Conservation (phyloP, 1,139 yeast genomes). For the Candida tunisiensis region DNA sequence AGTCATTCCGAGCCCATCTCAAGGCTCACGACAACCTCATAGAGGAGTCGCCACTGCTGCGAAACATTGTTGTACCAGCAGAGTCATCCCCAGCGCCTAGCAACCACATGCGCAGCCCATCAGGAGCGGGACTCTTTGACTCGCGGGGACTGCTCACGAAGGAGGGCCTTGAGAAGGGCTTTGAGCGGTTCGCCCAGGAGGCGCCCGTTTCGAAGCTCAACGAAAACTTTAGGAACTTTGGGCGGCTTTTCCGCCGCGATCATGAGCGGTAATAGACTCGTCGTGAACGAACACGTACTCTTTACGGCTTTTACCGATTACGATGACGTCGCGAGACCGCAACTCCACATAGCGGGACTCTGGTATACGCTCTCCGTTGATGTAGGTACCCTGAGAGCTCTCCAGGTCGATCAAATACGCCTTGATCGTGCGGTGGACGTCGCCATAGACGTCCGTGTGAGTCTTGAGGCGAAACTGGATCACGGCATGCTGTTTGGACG, state of each 20-base stretch:
- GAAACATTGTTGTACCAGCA: conserved; percentile 7
- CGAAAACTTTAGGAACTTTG: conserved; percentile 40
- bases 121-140: neutral
- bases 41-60: conserved; percentile 29
- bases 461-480: conserved; percentile 27
- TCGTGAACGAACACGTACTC: conserved; percentile 17
- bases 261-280: neutral
- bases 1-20: conserved; percentile 42
- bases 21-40: conserved; percentile 31
- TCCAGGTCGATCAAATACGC: conserved; percentile 37
- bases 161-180: conserved; percentile 36
- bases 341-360: conserved; percentile 31
- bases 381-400: conserved; percentile 35
- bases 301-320: conserved; percentile 24
- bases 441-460: conserved; percentile 10
- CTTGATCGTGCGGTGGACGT: conserved; percentile 7
- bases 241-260: conserved; percentile 40
- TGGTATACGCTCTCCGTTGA: conserved; percentile 32
- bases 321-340: conserved; percentile 28
- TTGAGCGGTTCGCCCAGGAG: conserved; percentile 30
- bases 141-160: conserved; percentile 19
- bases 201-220: conserved; percentile 39
- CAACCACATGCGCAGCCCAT: neutral
- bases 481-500: conserved; percentile 38
- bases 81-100: neutral